Base-by-base conservation (phyloP, 768 basidiomycete genomes). In the Mycena capillaripes region DNA sequence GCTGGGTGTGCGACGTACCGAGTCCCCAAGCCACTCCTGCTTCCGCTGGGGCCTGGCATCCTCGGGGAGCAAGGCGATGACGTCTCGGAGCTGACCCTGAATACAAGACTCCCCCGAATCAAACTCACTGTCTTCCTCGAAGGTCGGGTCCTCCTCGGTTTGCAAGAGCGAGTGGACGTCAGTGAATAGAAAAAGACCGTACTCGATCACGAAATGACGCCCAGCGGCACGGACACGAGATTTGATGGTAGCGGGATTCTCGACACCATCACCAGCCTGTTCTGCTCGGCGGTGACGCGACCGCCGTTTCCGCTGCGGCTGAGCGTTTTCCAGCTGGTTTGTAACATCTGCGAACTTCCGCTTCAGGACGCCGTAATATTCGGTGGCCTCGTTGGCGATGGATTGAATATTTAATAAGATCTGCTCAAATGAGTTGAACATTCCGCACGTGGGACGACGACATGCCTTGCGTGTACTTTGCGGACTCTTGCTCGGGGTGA, bases 31-130 rank as follows among this genome's bases (percentile, higher is more conserved):
- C 59, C 59, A 67, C 1, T 40, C 52, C 27, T 72, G 50, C 23
- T 44, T 19, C 14, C 71, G 61, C 25, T 52, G 44, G 14, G 21
- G 36, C 46, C 29, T 56, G 12, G 66, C 71, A 46, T 61, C 66
- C 4, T 16, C 42, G 14, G 71, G 71, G 30, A 72, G 59, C 19
- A 55, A 23, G 2, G 30, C 36, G n/a, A 62, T 11, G 30, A 72
- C 23, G 14, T 72, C 71, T 14, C 65, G 19, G 10, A 72, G 46
- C 44, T 72, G 71, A 0, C 71, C 71, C 34, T 66, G 64, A 44
- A 62, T 60, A 21, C 56, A 46, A 5, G 65, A 67, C 14, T 34
- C 53, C 52, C 61, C 42, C 27, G 65, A 58, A 6, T 62, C 52
- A 36, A 64, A 72, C 44, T 72, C 71, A 10, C 58, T 48, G 19